A percentile compares a stretch with the other conserved stretches of the same genome.
These are phyloP conservation scores for Daldinia bambusicola DNA, from an alignment of 495 filamentous ascomycete species.

Conservation along the genomic window DNA sequence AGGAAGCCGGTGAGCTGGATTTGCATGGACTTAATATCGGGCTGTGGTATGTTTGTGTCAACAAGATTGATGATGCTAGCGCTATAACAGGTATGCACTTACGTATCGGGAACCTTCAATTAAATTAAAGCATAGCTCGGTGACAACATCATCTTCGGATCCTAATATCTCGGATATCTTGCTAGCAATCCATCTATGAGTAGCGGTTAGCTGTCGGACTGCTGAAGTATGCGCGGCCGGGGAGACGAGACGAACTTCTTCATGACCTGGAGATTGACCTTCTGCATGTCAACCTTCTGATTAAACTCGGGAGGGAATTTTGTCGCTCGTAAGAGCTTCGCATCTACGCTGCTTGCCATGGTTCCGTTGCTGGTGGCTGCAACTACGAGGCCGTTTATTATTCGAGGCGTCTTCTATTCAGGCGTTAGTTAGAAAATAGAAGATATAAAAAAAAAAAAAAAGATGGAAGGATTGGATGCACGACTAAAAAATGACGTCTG, in stretches of 20 bases:
- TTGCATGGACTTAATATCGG: conserved; percentile 93
- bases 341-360: conserved; percentile 83
- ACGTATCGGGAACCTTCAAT: conserved; percentile 84
- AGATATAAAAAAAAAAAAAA: neutral
- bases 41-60: conserved; percentile 62
- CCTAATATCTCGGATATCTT: conserved; percentile 87
- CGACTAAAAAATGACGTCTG: conserved; percentile 48
- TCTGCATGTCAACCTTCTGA: conserved; percentile 95
- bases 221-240: neutral
- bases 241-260: conserved; percentile 74
- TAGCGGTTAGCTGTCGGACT: conserved; percentile 34
- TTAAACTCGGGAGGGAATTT: conserved; percentile 96
- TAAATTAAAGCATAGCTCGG: conserved; percentile 89
- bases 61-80: conserved; percentile 12
- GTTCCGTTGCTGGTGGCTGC: conserved; percentile 11
- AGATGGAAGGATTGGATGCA: conserved; percentile 32
- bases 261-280: conserved; percentile 96
- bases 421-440: conserved; percentile 1
- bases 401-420: conserved; percentile 1
- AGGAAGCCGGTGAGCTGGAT: conserved; percentile 94
- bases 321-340: conserved; percentile 85
- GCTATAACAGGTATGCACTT: conserved; percentile 51
- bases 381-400: neutral
- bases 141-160: conserved; percentile 93
- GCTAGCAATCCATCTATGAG: conserved; percentile 85